Evolutionary conservation across 148 eudicot genomes (phyloP), one percentile per base, ranked within the genome.

Genomic region (Bassia scoparia): DNA sequence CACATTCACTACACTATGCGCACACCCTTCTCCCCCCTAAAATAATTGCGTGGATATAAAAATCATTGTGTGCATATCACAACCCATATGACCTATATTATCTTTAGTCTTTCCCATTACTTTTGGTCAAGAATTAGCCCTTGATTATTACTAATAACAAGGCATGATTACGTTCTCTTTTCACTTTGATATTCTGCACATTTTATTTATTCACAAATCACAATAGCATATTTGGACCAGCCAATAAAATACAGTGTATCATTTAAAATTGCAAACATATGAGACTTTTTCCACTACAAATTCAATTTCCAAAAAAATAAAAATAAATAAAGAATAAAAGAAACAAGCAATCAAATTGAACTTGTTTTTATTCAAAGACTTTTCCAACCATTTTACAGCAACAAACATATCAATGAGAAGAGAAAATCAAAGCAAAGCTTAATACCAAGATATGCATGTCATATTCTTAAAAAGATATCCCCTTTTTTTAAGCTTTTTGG

Each of bases 401-500:
- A 74, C 63, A 65, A 73, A 74, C 54, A 37, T 27, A 4, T 10
- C 54, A 72, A 71, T 64, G 29, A n/a, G 50, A 65, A 64, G 12
- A 10, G 12, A 8, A 11, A 53, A 68, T 35, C 34, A 67, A 61
- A 49, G 15, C 44, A 5, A 21, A 31, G 10, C 20, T 24, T 58
- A 75, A n/a, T 30, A 58, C 23, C 29, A 77, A 66, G 52, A 52
- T n/a, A 26, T 55, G 46, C 24, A 41, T 75, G 77, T 75, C 77
- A 66, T 66, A 50, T 27, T 66, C 71, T n/a, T 31, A 69, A 37
- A 67, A 73, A 59, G 23, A 21, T 9, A 15, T 29, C 20, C 37
- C 33, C 31, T 37, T 54, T 69, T 70, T 44, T 62, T 15, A 65
- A 55, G n/a, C 46, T 56, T 74, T 55, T 79, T 62, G 70, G 75